Evolutionary conservation across 2,329 filamentous ascomycete species (phyloP), one percentile per base, ranked within the genome.

Genomic region (Phialemoniopsis sp.): DNA sequence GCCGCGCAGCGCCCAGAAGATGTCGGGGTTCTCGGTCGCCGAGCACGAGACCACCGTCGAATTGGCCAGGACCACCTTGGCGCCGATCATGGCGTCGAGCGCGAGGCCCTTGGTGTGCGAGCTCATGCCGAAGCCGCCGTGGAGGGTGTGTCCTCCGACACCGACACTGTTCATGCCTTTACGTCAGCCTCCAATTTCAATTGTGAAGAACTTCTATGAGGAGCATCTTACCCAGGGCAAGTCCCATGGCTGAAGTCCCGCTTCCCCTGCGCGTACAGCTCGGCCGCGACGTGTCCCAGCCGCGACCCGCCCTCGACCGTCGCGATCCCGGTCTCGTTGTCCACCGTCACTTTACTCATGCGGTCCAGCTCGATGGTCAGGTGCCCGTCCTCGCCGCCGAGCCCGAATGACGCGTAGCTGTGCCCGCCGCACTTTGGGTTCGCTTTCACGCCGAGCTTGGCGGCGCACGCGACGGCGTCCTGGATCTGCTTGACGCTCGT

Each of bases 391-490:
- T 70, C 62, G 8, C 71, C 71, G 21, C 70, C 70, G 1, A 70
- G 62, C 4, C 68, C 68, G 43, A 66, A 68, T 0, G 66, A 69
- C 1, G 65, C 70, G 45, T 76, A 77, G 4, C 66, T 71, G 51
- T 76, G 73, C 4, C 72, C 73, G 21, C 72, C 72, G 38, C 66
- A 64, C 45, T 68, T 69, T 21, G 71, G 64, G 37, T 67, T 70
- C 13, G 73, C 67, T 51, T 69, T 71, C 41, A 71, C 46, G 7
- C 57, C 57, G n/a, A 57, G 50, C 42, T 62, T 44, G 7, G 51
- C 53, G 28, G 68, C 72, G 46, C 71, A 76, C 5, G 56, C 48
- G 6, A 77, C 66, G 7, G 69, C 67, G 40, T 65, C 62, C 34
- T 67, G 66, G 5, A 75, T 58, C 38, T 74, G 64, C 37, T 66